These are phyloP conservation scores for Knufia fluminis DNA, from an alignment of 2,329 filamentous ascomycete species.

Conservation along the genomic window DNA sequence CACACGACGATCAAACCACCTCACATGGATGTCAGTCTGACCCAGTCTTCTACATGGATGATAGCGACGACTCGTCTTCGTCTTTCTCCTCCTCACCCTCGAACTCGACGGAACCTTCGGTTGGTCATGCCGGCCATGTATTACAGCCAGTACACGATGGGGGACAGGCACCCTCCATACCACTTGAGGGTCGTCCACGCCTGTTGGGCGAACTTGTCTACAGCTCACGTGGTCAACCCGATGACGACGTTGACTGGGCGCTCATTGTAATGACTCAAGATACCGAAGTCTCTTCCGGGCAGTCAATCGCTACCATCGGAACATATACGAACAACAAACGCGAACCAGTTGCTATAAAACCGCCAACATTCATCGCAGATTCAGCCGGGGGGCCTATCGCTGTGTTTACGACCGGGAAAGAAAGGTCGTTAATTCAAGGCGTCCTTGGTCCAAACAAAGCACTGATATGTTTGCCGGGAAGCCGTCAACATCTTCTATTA, in stretches of 20 bases:
- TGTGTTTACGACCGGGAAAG: background rate
- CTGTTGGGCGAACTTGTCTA: background rate
- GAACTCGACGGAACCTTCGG: no score
- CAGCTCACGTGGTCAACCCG: background rate
- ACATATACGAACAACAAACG: background rate
- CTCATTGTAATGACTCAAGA: background rate
- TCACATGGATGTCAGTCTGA: background rate
- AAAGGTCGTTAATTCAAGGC: background rate
- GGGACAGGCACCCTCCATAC: background rate
- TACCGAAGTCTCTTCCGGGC: background rate
- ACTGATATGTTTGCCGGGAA: background rate
- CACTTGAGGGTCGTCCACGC: background rate
- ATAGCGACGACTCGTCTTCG: background rate
- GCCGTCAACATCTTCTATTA: background rate
- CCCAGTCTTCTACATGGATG: background rate
- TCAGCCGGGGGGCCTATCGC: background rate
- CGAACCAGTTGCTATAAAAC: background rate
- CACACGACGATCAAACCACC: background rate
- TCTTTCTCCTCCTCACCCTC: background rate
- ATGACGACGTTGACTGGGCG: background rate
- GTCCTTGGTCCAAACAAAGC: background rate
- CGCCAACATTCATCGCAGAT: background rate
- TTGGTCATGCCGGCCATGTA: no score
- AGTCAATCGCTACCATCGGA: background rate
- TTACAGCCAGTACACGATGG: background rate